phyloP scores from a whole-genome alignment of 1,284 basidiomycete species.

The Irpex lacteus region DNA sequence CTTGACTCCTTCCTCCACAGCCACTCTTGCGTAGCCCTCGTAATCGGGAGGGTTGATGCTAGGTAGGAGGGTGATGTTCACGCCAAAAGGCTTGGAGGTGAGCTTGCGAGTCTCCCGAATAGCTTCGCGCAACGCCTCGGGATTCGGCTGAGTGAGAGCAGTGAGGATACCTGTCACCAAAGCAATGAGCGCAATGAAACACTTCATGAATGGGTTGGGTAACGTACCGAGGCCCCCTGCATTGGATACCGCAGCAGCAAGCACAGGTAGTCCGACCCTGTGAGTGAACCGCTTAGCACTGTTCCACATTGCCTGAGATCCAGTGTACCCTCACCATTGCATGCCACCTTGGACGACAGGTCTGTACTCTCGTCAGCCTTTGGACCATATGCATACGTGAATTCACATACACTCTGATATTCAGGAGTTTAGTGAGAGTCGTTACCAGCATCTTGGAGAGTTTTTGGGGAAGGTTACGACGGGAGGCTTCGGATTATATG shows the following conservation, averaged over 20 bases:
- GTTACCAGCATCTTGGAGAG: conserved; percentile 37
- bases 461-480: not conserved
- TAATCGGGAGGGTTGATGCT: conserved; percentile 93
- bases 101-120: conserved; percentile 75
- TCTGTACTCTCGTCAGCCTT: conserved; percentile 34
- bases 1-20: conserved; percentile 84
- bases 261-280: conserved; percentile 75
- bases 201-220: not conserved
- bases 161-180: conserved; percentile 68
- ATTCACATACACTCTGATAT: conserved; percentile 50
- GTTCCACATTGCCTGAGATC: conserved; percentile 2
- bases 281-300: not conserved
- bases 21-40: conserved; percentile 75
- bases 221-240: conserved; percentile 78
- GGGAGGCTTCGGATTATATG: not conserved
- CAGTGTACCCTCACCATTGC: conserved; percentile 64
- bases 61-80: conserved; percentile 91
- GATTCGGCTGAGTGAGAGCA: conserved; percentile 84
- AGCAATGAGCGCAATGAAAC: not conserved
- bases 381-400: not conserved
- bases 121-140: conserved; percentile 81
- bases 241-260: conserved; percentile 81
- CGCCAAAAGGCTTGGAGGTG: conserved; percentile 81
- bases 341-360: conserved; percentile 82
- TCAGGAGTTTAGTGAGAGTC: conserved; percentile 49